Evolutionary conservation across 2,329 filamentous ascomycete species (phyloP), one percentile per base, ranked within the genome.

Genomic region (Talaromyces islandicus): DNA sequence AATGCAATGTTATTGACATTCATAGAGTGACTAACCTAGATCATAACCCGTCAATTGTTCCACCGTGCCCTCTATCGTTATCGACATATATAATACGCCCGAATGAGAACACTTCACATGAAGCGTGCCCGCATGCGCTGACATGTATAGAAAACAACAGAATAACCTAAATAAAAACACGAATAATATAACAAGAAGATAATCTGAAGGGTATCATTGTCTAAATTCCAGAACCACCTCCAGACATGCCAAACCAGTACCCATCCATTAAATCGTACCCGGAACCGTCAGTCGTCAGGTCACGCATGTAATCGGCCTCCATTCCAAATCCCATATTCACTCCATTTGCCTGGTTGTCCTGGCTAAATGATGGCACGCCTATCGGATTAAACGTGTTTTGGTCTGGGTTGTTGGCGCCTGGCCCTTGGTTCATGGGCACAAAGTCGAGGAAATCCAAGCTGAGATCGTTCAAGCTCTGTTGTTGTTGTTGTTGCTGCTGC

Each of bases 391-490:
- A 70, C 38, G 73, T 69, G 4, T 66, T 59, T 54, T 70, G 70
- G 12, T 67, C 68, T 35, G 74, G 70, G 7, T 68, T 63, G 9
- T 67, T 68, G 53, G 68, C 61, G 12, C 67, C 58, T 14, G 66
- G 48, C n/a, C 66, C 62, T 14, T 71, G 68, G 32, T 67, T 64
- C 19, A 71, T 71, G 0, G 79, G 73, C 61, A 81, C 79, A 52
- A 79, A 78, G 62, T 84, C 79, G 14, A 85, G 70, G 68, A 85
- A 85, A 64, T 84, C 81, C 14, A 85, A 76, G 55, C 82, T 78
- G 17, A 79, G 75, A 58, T 80, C 68, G 14, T 64, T 50, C 29
- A 62, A 51, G n/a, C 53, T 38, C 29, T 57, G 55, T 24, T 61
- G 60, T 9, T 57, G 55, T 24, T 61, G 60, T 9, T 38, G 35